These are phyloP conservation scores for Pleurotus pulmonarius DNA, from an alignment of 768 basidiomycete genomes.

Conservation along the genomic window DNA sequence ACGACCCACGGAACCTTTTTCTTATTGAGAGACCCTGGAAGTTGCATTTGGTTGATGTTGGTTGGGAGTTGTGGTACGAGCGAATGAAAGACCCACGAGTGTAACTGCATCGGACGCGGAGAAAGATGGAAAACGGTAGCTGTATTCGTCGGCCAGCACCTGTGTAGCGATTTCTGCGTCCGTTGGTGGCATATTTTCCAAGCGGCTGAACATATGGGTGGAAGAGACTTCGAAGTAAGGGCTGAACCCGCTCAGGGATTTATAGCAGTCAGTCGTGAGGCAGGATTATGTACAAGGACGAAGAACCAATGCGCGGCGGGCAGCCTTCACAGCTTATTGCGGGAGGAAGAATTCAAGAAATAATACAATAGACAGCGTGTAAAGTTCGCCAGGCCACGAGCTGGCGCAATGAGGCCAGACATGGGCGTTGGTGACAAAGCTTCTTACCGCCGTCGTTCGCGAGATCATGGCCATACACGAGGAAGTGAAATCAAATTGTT, in stretches of 20 bases:
- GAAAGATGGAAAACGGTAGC: conserved; percentile 70
- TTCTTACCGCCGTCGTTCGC: background rate
- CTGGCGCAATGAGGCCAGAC: conserved; percentile 1
- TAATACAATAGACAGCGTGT: conserved; percentile 6
- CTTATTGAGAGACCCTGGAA: conserved; percentile 64
- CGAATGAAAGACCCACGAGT: conserved; percentile 36
- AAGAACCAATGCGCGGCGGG: background rate
- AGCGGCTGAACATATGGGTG: conserved; percentile 55
- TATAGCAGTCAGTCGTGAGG: background rate
- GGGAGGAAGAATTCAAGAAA: conserved; percentile 1
- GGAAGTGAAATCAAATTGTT: background rate
- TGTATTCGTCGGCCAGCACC: conserved; percentile 65
- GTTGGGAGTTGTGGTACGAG: background rate
- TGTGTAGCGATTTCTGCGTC: conserved; percentile 74
- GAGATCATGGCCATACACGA: background rate
- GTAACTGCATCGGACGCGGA: conserved; percentile 78
- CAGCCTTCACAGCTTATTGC: background rate
- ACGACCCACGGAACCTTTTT: conserved; percentile 76
- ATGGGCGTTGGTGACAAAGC: background rate
- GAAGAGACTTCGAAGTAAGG: conserved; percentile 1
- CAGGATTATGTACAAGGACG: conserved; percentile 6
- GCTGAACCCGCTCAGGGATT: conserved; percentile 1
- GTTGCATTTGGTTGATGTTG: background rate
- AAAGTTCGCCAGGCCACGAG: background rate
- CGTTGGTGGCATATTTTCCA: conserved; percentile 58